A percentile compares a stretch with the other conserved stretches of the same genome.
phyloP scores from a whole-genome alignment of 148 eudicot species.

The Rhododendron griersonianum region DNA sequence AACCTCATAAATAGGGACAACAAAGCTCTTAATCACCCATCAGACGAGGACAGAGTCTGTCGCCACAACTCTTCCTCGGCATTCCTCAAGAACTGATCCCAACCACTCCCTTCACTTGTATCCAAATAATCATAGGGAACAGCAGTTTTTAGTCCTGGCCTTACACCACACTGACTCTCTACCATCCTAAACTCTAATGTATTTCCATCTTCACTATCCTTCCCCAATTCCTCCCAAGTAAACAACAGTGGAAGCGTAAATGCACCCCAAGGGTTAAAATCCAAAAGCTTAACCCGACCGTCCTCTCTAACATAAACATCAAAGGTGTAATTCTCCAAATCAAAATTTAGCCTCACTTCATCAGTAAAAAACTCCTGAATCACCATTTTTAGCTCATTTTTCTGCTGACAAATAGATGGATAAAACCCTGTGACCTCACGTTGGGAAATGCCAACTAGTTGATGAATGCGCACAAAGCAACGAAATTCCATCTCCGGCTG shows the following conservation, averaged over 20 bases:
- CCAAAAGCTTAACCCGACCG: slow-evolving; percentile 62
- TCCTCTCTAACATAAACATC: slow-evolving; percentile 68
- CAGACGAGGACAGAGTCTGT: slow-evolving; percentile 37
- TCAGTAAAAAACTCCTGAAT: slow-evolving; percentile 50
- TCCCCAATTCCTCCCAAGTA: slow-evolving; percentile 80
- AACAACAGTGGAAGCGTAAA: slow-evolving; percentile 74
- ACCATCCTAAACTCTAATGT: slow-evolving; percentile 55
- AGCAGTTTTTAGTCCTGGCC: slow-evolving; percentile 86
- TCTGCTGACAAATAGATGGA: slow-evolving; percentile 51
- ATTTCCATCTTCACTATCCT: slow-evolving; percentile 19
- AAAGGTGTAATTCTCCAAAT: slow-evolving; percentile 67
- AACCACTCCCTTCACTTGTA: slow-evolving; percentile 85
- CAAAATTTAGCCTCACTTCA: slow-evolving; percentile 47
- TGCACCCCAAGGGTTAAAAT: slow-evolving; percentile 85
- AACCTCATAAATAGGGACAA: not conserved
- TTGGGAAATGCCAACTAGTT: slow-evolving; percentile 71
- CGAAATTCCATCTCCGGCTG: slow-evolving; percentile 90
- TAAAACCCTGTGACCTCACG: slow-evolving; percentile 86
- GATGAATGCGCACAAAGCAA: slow-evolving; percentile 50
- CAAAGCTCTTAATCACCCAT: slow-evolving; percentile 33
- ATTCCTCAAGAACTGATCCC: slow-evolving; percentile 83
- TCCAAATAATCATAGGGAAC: slow-evolving; percentile 91
- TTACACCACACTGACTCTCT: slow-evolving; percentile 61
- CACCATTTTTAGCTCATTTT: slow-evolving; percentile 33
- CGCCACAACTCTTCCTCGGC: slow-evolving; percentile 55